Evolutionary conservation across 345 rosid genomes (phyloP).

Genomic region (Citrus maxima): DNA sequence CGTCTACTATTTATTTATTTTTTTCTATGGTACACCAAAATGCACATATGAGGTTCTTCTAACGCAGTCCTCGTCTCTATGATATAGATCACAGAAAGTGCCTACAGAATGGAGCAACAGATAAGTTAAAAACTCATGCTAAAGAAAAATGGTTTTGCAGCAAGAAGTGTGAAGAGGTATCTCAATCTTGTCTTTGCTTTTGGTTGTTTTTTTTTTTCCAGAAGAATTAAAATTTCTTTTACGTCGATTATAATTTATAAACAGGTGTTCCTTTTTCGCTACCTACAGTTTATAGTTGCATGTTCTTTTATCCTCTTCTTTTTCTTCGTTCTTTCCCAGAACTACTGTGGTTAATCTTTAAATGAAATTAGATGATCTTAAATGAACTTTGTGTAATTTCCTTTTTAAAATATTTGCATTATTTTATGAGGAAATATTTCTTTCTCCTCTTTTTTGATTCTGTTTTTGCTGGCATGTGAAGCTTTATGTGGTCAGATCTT

Average conservation of each 20-base stretch:
- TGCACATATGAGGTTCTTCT: constrained; percentile 18
- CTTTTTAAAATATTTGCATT: not conserved
- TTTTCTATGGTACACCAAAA: not conserved
- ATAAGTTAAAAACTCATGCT: constrained; percentile 16
- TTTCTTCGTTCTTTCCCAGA: not conserved
- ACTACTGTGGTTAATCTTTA: not conserved
- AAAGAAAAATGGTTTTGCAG: constrained; percentile 64
- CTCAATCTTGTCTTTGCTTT: not conserved
- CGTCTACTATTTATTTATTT: constrained; percentile 9
- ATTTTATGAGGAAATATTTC: not conserved
- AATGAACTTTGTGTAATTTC: not conserved
- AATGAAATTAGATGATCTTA: not conserved
- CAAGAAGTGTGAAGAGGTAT: constrained; percentile 63
- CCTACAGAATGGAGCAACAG: constrained; percentile 23
- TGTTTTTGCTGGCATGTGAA: not conserved
- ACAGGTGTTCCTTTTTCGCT: not conserved
- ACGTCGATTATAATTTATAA: not conserved
- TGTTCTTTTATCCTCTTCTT: not conserved
- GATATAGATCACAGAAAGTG: constrained; percentile 59
- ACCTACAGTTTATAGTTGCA: not conserved
- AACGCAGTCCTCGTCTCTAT: constrained; percentile 15
- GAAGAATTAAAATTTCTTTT: not conserved
- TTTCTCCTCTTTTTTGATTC: not conserved
- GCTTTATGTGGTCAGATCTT: not conserved
- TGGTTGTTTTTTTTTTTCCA: not conserved